These are phyloP conservation scores for Phaseolus lunatus DNA, from an alignment of 306 rosid species.

Conservation along the genomic window DNA sequence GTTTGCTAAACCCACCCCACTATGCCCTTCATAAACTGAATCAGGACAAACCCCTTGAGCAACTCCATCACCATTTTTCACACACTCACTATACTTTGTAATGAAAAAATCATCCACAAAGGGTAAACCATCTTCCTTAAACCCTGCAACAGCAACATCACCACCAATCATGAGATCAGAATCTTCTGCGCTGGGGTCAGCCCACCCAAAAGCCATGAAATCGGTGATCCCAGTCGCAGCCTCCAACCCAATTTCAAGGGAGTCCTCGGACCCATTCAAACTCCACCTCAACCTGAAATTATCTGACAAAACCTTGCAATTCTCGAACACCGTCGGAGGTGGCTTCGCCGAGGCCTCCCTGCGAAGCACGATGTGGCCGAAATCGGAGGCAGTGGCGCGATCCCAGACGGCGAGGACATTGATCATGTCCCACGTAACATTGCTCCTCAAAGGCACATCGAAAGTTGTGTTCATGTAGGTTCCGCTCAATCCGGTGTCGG, in stretches of 20 bases:
- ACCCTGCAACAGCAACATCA: conserved; percentile 79
- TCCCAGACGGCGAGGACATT: conserved; percentile 85
- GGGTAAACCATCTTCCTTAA: conserved; percentile 73
- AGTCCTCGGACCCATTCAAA: conserved; percentile 56
- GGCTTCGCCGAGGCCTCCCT: background rate
- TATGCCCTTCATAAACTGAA: conserved; percentile 57
- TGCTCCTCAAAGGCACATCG: conserved; percentile 59
- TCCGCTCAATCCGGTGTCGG: conserved; percentile 62
- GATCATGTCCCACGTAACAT: conserved; percentile 78
- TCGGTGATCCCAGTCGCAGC: conserved; percentile 69
- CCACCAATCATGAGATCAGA: conserved; percentile 77
- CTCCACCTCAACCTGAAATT: conserved; percentile 80
- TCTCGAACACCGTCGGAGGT: conserved; percentile 67
- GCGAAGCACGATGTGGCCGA: conserved; percentile 67
- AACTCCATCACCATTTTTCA: conserved; percentile 51
- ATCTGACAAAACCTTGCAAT: conserved; percentile 69
- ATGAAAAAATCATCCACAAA: conserved; percentile 83
- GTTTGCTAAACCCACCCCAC: conserved; percentile 47
- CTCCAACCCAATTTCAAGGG: conserved; percentile 78
- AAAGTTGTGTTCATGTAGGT: conserved; percentile 65
- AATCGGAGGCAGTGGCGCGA: conserved; percentile 72
- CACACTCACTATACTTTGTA: conserved; percentile 72
- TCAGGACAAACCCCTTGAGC: conserved; percentile 92
- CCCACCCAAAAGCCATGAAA: conserved; percentile 97
- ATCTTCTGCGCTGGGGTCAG: conserved; percentile 54